Evolutionary conservation across 352 stramenopile genomes (phyloP), one percentile per base, ranked within the genome.

Genomic region (Pythium inflatum): DNA sequence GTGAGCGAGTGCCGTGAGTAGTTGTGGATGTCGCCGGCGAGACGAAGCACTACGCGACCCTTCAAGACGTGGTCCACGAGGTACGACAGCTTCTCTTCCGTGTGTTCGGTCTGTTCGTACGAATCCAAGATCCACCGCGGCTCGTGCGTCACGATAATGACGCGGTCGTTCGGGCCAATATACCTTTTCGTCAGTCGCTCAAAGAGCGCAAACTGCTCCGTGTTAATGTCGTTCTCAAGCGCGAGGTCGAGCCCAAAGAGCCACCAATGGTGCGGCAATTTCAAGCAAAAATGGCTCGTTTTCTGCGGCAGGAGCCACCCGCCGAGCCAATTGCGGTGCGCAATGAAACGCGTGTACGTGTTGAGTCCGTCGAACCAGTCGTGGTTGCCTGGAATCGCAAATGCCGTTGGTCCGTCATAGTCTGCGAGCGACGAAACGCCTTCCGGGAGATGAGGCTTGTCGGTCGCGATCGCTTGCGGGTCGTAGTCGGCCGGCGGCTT

Each of bases 351-450:
- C 28, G 83, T 97, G 55, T 95, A 98, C 12, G 93, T 98, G 62
- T 94, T 93, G 24, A 98, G 78, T 18, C 94, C 94, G 69, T 98
- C 94, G 70, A 98, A 97, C 92, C 94, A 98, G 66, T 98, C 94
- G 71, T 98, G 94, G 69, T 98, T 98, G 0, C 94, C 92, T 3
- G 88, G 88, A 58, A 96, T 91, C 20, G 87, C 87, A 64, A 96
- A 94, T 22, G 78, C 86, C 2, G 76, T 93, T 13, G 83, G 87
- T 0, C 87, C 88, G 66, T 85, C 65, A 46, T 94, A 94, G n/a
- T 92, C 78, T 22, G 61, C 55, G 16, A 93, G 70, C 16, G 78
- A 82, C 5, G 70, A 66, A 28, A 78, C 85, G 1, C 76, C 73
- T n/a, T 77, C 58, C 6, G 89, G 87, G 8, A 93, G 58, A 20